These are phyloP conservation scores for Pterocarpus macrocarpus DNA, from an alignment of 306 rosid species.

Conservation along the genomic window DNA sequence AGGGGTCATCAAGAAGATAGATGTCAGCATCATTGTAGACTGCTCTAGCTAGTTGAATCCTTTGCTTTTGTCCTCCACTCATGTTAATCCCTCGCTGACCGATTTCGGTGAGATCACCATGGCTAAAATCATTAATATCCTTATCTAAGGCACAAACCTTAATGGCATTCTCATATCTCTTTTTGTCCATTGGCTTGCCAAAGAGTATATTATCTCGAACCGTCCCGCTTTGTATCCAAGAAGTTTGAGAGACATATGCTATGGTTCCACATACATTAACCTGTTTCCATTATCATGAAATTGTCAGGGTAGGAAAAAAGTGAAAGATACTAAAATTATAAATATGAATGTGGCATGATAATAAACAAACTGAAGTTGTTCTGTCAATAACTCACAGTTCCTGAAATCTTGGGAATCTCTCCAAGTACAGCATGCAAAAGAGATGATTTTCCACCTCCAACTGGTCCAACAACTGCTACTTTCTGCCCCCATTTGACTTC, in stretches of 20 bases:
- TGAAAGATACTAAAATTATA: conserved; percentile 8
- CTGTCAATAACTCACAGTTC: conserved; percentile 64
- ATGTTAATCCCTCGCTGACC: conserved; percentile 90
- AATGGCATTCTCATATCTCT: conserved; percentile 65
- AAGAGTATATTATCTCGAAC: conserved; percentile 75
- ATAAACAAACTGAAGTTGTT: conserved; percentile 9
- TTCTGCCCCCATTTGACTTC: conserved; percentile 67
- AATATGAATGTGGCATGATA: conserved; percentile 31
- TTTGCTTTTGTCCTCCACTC: conserved; percentile 95
- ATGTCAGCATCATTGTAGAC: conserved; percentile 80
- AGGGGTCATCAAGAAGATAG: conserved; percentile 83
- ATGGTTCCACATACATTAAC: conserved; percentile 65
- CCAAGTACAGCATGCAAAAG: conserved; percentile 73
- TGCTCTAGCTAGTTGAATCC: conserved; percentile 88
- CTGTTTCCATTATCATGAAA: conserved; percentile 46
- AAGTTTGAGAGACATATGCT: conserved; percentile 80
- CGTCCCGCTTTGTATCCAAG: conserved; percentile 95
- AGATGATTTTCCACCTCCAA: conserved; percentile 91
- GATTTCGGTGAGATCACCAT: conserved; percentile 89
- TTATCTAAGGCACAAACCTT: conserved; percentile 77
- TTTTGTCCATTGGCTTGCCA: conserved; percentile 72
- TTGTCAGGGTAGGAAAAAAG: not conserved
- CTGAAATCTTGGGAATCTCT: conserved; percentile 75
- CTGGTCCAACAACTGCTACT: conserved; percentile 80
- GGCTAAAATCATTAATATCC: conserved; percentile 67